A percentile compares a stretch with the other conserved stretches of the same genome.
Conservation (phyloP, 352 stramenopile species). For the Phytophthora sansomeana region DNA sequence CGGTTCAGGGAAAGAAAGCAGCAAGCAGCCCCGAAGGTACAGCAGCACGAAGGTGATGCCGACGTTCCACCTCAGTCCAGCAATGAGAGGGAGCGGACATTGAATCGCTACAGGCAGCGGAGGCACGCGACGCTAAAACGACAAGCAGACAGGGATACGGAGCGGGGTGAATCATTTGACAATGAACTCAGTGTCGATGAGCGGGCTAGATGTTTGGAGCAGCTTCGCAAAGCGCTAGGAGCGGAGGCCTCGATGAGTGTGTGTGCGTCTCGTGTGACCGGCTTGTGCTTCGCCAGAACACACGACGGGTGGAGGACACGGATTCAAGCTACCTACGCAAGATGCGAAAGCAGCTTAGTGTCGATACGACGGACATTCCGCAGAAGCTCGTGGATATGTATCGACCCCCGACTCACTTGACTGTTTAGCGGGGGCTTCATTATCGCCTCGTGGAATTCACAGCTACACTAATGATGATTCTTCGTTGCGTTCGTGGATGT, state of each 20-base stretch:
- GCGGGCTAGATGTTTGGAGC: too few species aligned
- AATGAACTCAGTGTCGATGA: too few species aligned
- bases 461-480: not conserved
- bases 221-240: too few species aligned
- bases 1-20: not conserved
- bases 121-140: not conserved
- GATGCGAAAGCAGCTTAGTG: too few species aligned
- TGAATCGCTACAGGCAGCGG: not conserved
- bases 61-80: not conserved
- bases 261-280: too few species aligned
- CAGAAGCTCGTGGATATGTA: slow-evolving; percentile 8
- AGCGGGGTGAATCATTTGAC: not conserved
- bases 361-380: too few species aligned
- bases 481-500: slow-evolving; percentile 1
- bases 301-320: too few species aligned
- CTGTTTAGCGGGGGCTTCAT: not conserved
- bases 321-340: too few species aligned
- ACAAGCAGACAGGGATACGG: not conserved
- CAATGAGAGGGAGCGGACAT: not conserved
- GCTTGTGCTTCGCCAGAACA: too few species aligned
- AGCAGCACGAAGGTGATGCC: not conserved
- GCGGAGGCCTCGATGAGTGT: too few species aligned
- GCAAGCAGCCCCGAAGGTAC: not conserved
- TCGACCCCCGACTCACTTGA: not conserved
- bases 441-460: slow-evolving; percentile 13